Percentiles rank a stretch among this genome's conserved stretches.
phyloP scores from a whole-genome alignment of 2,329 filamentous ascomycete species.

The Rutstroemia sp. region DNA sequence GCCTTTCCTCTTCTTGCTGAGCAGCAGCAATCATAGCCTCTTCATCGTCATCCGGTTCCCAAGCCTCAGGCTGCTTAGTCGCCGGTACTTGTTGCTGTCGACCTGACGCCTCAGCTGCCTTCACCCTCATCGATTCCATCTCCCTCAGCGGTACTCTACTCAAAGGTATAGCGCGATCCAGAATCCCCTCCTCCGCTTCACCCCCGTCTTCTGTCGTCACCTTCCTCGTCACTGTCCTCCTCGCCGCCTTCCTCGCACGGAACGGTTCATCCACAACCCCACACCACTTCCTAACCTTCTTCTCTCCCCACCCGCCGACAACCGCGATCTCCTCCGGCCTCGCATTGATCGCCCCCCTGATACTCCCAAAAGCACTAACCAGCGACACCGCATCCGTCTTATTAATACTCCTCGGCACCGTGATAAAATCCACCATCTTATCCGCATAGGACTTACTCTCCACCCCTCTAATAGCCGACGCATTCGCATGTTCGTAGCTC shows the following conservation, averaged over 20 bases:
- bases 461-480: conserved; percentile 75
- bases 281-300: conserved; percentile 86
- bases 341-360: conserved; percentile 82
- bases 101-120: not conserved
- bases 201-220: conserved; percentile 15
- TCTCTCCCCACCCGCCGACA: conserved; percentile 90
- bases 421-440: conserved; percentile 86
- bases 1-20: conserved; percentile 36
- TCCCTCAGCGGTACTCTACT: conserved; percentile 25
- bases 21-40: conserved; percentile 43
- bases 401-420: conserved; percentile 81
- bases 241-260: conserved; percentile 64
- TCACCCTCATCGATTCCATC: conserved; percentile 14
- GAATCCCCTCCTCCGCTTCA: conserved; percentile 30
- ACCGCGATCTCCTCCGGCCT: conserved; percentile 75
- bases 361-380: conserved; percentile 84
- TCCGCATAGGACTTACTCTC: conserved; percentile 81
- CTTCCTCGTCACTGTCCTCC: conserved; percentile 33
- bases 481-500: conserved; percentile 77
- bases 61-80: conserved; percentile 32
- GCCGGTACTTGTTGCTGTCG: not conserved
- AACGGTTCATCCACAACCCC: conserved; percentile 80
- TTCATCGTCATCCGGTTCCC: conserved; percentile 36
- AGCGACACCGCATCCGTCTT: conserved; percentile 89
- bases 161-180: conserved; percentile 30